Evolutionary conservation across 805 yeast genomes (phyloP), one percentile per base, ranked within the genome.

Genomic region (Teunomyces tritomae): DNA sequence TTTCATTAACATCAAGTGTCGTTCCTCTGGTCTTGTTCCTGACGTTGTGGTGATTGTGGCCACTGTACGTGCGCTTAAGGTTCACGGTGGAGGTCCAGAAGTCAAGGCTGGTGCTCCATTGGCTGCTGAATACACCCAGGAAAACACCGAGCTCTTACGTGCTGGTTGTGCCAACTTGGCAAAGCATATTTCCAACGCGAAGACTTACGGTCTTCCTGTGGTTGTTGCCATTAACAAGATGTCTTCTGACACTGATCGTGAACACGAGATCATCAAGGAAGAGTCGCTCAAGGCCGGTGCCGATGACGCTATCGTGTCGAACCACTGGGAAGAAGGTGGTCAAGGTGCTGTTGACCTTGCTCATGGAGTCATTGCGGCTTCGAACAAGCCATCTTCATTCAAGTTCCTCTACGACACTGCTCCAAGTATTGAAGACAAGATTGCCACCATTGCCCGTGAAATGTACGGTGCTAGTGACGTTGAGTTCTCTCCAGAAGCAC

Each of bases 251-350:
- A 71, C 88, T 24, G 82, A 73, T 41, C 77, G 75, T 41, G 95
- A 87, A 65, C 82, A 84, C 58, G 84, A 79, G 50, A 75, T 85
- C 39, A 84, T 87, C 53, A 83, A 74, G 60, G 78, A 83, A 61
- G 83, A 78, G 57, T 79, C 94, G 2, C 63, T 84, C 57, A 79
- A 79, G 62, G 91, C 91, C 8, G 95, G 95, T 63, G 95, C 94
- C 27, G 67, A 66, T 42, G 90, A 82, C 59, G 92, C 94, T 17
- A 84, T 87, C 55, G 85, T 83, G 43, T 83, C 91, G 26, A 84
- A 87, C 76, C 95, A 87, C 64, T 87, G 92, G 92, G 90, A 84
- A 62, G 80, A 84, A 70, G 95, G 95, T 74, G 95, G 95, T 61
- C 71, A 68, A 52, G 95, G 95, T 58, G 89, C 95, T 1, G 76